These are phyloP conservation scores for Neurospora africana DNA, from an alignment of 495 filamentous ascomycete genomes.

Conservation along the genomic window DNA sequence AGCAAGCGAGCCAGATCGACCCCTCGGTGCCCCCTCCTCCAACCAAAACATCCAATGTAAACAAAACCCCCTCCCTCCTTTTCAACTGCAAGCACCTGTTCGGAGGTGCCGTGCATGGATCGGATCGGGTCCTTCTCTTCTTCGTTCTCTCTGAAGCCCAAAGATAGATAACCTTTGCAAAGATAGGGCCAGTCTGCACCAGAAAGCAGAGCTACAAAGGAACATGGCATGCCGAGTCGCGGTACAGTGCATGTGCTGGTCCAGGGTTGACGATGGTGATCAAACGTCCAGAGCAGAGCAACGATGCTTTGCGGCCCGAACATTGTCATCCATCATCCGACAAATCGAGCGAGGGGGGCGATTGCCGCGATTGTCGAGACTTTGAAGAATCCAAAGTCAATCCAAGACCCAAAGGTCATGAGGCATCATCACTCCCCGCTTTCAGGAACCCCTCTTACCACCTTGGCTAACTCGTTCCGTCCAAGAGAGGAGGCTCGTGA, in stretches of 20 bases:
- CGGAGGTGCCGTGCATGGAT: not conserved
- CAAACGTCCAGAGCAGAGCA: not conserved
- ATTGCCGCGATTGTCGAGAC: not conserved
- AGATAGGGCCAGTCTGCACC: not conserved
- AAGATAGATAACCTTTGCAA: not conserved
- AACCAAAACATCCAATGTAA: not conserved
- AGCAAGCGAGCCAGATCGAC: not conserved
- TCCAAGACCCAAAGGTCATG: not conserved
- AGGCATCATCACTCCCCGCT: not conserved
- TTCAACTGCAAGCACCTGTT: not conserved
- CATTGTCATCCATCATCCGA: not conserved
- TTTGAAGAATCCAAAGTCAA: not conserved
- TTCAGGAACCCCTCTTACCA: not conserved
- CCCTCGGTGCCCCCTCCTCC: not conserved
- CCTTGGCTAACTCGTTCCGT: not conserved
- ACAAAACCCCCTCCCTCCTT: not conserved
- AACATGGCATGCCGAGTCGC: not conserved
- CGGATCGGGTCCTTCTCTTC: not conserved
- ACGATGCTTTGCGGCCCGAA: not conserved
- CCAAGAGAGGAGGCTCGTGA: not conserved
- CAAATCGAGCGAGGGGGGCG: not conserved
- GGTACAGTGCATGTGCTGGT: not conserved
- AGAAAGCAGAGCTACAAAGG: not conserved
- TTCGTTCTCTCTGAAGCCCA: not conserved
- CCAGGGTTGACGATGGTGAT: not conserved